Evolutionary conservation across 768 basidiomycete genomes (phyloP).

Genomic region (Phlegmacium glaucopus): DNA sequence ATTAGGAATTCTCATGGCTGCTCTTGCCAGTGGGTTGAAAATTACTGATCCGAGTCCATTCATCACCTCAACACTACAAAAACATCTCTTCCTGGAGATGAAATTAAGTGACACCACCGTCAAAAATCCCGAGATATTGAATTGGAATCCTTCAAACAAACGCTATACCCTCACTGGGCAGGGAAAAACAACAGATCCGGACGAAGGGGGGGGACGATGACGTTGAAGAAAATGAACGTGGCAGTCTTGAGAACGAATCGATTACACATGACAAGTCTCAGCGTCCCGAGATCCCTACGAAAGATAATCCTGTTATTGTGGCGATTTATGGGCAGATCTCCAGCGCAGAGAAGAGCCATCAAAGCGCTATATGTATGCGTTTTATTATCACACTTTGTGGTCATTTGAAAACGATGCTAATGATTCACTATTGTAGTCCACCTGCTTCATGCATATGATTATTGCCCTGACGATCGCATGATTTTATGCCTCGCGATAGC

Average conservation of each 20-base stretch:
- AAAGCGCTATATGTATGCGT: slow-evolving; percentile 85
- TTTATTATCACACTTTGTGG: not conserved
- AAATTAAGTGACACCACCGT: slow-evolving; percentile 64
- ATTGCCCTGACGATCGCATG: slow-evolving; percentile 79
- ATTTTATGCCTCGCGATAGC: slow-evolving; percentile 79
- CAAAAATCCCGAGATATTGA: slow-evolving; percentile 54
- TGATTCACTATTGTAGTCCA: slow-evolving; percentile 61
- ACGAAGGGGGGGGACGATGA: slow-evolving; percentile 39
- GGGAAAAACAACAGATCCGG: slow-evolving; percentile 36
- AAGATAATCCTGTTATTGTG: slow-evolving; percentile 67
- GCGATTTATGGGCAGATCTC: slow-evolving; percentile 82
- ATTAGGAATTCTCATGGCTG: slow-evolving; percentile 69
- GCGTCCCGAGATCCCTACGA: slow-evolving; percentile 51
- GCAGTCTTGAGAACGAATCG: slow-evolving; percentile 22
- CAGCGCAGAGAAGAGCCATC: slow-evolving; percentile 81
- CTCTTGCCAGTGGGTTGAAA: slow-evolving; percentile 66
- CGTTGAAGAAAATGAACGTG: slow-evolving; percentile 31
- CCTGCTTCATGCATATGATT: slow-evolving; percentile 83
- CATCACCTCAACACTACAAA: slow-evolving; percentile 75
- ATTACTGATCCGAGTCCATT: slow-evolving; percentile 77
- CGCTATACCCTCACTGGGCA: slow-evolving; percentile 48
- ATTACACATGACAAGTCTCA: slow-evolving; percentile 9
- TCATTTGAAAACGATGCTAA: not conserved
- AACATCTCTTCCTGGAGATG: slow-evolving; percentile 80
- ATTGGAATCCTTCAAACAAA: slow-evolving; percentile 58